phyloP scores from a whole-genome alignment of 2,329 filamentous ascomycete species.

The Exutisphaerella laricina region DNA sequence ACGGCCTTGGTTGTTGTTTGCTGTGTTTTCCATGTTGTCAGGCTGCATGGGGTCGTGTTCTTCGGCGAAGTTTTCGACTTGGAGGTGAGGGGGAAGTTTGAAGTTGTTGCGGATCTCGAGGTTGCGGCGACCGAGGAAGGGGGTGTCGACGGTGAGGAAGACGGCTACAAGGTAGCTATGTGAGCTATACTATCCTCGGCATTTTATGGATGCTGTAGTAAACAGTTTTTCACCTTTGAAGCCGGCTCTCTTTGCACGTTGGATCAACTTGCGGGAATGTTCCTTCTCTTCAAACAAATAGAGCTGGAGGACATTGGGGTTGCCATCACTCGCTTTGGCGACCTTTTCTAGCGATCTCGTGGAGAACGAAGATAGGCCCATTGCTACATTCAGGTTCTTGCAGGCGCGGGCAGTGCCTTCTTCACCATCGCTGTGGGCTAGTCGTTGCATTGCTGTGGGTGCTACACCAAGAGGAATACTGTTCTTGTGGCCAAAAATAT shows the following conservation, averaged over 20 bases:
- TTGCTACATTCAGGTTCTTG: slow-evolving; percentile 40
- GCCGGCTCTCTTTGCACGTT: slow-evolving; percentile 37
- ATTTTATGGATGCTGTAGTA: no score
- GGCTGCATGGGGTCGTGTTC: slow-evolving; percentile 19
- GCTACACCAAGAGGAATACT: slow-evolving; percentile 50
- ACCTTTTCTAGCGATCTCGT: slow-evolving; percentile 50
- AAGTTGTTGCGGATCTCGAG: slow-evolving; percentile 54
- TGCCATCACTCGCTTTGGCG: slow-evolving; percentile 36
- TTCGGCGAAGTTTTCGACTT: slow-evolving; percentile 33
- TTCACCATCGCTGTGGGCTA: slow-evolving; percentile 51
- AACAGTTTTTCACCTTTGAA: no score
- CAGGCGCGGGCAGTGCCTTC: slow-evolving; percentile 47
- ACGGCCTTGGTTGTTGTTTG: slow-evolving; percentile 8
- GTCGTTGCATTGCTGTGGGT: slow-evolving; percentile 49
- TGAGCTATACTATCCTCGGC: no score
- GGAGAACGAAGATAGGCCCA: slow-evolving; percentile 48
- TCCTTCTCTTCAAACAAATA: slow-evolving; percentile 50
- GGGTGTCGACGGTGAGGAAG: slow-evolving; percentile 53
- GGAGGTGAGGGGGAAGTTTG: slow-evolving; percentile 33
- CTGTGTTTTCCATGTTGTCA: slow-evolving; percentile 7
- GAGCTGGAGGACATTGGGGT: slow-evolving; percentile 51
- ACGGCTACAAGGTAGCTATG: no score
- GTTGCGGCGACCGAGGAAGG: slow-evolving; percentile 49
- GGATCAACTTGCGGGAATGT: slow-evolving; percentile 41
- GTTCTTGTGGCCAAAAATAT: slow-evolving; percentile 43